Evolutionary conservation across 2,329 filamentous ascomycete species (phyloP), one percentile per base, ranked within the genome.

Genomic region (Arthroderma sp.): DNA sequence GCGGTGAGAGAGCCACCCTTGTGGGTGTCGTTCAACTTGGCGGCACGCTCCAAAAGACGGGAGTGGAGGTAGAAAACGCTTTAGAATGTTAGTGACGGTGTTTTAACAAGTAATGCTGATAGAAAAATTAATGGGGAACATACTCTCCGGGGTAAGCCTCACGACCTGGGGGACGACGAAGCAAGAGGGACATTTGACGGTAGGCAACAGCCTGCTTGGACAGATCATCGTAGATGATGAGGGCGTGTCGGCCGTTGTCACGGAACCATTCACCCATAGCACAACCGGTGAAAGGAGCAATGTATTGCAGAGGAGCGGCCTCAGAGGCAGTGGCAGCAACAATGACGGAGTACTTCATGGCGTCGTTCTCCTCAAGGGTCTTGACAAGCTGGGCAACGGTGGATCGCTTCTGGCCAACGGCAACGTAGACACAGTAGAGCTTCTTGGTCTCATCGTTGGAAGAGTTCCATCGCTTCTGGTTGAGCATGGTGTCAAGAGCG

Each of bases 401-500:
- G 68, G 93, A 97, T 77, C 93, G 90, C 86, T 98, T 98, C 85
- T 98, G 93, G 72, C 93, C 93, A 69, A 98, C 85, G 72, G 93
- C 93, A 70, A 97, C 93, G 84, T 98, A 98, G 78, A 98, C 81
- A 76, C 91, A 97, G 88, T 95, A 98, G 60, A 98, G 89, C 85
- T 98, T 98, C 87, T 96, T 91, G 74, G 76, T 79, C 84, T 98
- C 93, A 74, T 96, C 91, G 76, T 73, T 81, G 73, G 77, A 70
- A 74, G 77, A 80, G 85, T 98, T 98, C 91, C 91, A 97, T 73
- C 91, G 84, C 85, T 93, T 94, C 83, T 98, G 93, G 87, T 98
- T 98, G 63, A 98, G 86, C 68, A 98, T 97, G 76, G 91, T 85
- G 76, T 98, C 93, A 63, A 98, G 88, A 71, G 87, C 91, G 74